phyloP scores from a whole-genome alignment of 1,139 yeast genomes.

The Suhomyces wounanorum region DNA sequence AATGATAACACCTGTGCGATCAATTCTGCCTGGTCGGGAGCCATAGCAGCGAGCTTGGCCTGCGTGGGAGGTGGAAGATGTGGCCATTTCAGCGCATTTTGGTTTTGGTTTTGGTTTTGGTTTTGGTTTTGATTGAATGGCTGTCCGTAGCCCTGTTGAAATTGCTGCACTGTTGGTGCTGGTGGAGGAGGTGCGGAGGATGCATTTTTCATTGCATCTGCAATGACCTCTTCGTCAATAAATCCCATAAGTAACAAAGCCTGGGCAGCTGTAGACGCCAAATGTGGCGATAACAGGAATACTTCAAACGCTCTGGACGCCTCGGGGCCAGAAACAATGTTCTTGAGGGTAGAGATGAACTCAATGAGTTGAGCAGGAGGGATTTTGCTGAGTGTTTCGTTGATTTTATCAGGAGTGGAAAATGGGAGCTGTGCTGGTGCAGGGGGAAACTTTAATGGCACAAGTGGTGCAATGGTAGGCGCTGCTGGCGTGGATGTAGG shows the following conservation, averaged over 20 bases:
- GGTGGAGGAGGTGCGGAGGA: slow-evolving; percentile 26
- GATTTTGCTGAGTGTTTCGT: slow-evolving; percentile 56
- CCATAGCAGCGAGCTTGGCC: slow-evolving; percentile 47
- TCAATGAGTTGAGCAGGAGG: slow-evolving; percentile 73
- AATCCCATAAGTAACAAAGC: slow-evolving; percentile 77
- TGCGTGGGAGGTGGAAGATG: slow-evolving; percentile 51
- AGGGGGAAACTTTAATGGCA: slow-evolving; percentile 23
- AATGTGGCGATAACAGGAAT: slow-evolving; percentile 55
- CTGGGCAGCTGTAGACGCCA: slow-evolving; percentile 69
- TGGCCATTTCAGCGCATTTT: slow-evolving; percentile 42
- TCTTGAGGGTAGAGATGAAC: slow-evolving; percentile 63
- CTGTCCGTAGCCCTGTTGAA: slow-evolving; percentile 9
- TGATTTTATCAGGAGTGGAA: slow-evolving; percentile 52
- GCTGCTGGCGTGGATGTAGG: background rate
- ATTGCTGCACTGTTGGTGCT: slow-evolving; percentile 14
- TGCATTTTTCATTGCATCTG: slow-evolving; percentile 43
- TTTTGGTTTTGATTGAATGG: slow-evolving; percentile 4
- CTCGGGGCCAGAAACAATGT: slow-evolving; percentile 50
- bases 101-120: slow-evolving; percentile 2
- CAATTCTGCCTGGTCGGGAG: slow-evolving; percentile 61
- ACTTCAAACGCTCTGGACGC: slow-evolving; percentile 53
- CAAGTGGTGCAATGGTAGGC: slow-evolving; percentile 7
- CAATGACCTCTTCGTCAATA: slow-evolving; percentile 63
- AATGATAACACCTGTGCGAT: slow-evolving; percentile 65
- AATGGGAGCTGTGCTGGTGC: slow-evolving; percentile 38